Evolutionary conservation across 768 basidiomycete species (phyloP).

Genomic region (Podaxis rugospora): DNA sequence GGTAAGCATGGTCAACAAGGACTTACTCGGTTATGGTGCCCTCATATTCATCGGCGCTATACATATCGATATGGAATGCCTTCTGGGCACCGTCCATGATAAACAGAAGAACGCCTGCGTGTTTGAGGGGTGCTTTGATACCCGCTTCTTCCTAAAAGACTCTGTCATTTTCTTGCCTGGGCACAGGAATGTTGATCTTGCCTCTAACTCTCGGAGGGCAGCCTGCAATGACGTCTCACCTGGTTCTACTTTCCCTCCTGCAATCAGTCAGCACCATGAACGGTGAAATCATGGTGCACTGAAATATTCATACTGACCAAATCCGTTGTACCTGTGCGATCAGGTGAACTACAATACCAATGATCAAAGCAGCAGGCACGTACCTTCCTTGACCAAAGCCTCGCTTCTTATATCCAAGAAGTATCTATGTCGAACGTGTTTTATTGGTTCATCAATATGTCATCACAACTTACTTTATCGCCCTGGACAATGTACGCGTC

Average conservation of each 20-base stretch:
- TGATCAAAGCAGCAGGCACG: slow-evolving; percentile 13
- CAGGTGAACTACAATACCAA: not conserved
- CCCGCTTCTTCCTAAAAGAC: slow-evolving; percentile 77
- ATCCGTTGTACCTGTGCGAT: slow-evolving; percentile 71
- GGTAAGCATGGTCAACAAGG: not conserved
- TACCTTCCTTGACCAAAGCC: slow-evolving; percentile 68
- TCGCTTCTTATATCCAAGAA: slow-evolving; percentile 77
- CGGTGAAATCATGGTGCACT: not conserved
- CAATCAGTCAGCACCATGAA: not conserved
- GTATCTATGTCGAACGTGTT: slow-evolving; percentile 34
- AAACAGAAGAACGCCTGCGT: slow-evolving; percentile 66
- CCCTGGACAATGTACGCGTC: slow-evolving; percentile 64
- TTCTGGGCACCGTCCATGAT: slow-evolving; percentile 45
- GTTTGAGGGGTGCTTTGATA: slow-evolving; percentile 57
- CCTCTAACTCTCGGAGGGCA: slow-evolving; percentile 72
- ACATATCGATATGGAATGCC: slow-evolving; percentile 73
- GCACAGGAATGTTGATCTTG: slow-evolving; percentile 16
- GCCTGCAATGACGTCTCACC: slow-evolving; percentile 67
- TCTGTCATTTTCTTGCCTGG: not conserved
- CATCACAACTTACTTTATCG: slow-evolving; percentile 33
- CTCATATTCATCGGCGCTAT: slow-evolving; percentile 53
- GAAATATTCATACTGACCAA: slow-evolving; percentile 38
- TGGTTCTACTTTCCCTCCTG: slow-evolving; percentile 75
- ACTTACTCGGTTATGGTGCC: slow-evolving; percentile 67
- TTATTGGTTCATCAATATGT: not conserved